A percentile compares a stretch with the other conserved stretches of the same genome.
Evolutionary conservation across 805 yeast genomes (phyloP).

Genomic region (Zygoascus ofunaensis): DNA sequence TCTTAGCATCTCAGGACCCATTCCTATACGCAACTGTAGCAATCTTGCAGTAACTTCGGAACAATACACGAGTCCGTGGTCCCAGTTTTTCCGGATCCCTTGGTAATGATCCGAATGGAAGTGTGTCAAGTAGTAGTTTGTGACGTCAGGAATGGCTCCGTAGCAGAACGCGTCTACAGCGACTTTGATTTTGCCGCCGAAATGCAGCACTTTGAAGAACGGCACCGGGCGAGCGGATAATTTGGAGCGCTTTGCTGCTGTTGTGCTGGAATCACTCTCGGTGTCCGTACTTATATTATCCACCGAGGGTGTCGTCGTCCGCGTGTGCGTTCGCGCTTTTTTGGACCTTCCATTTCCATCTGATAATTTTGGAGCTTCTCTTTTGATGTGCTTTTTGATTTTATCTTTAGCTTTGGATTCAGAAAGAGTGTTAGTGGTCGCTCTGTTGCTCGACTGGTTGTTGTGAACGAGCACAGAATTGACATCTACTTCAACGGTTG

Average conservation of each 20-base stretch:
- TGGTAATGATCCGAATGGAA: conserved; percentile 94
- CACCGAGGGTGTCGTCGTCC: too few relatives aligned
- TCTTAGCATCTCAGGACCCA: conserved; percentile 37
- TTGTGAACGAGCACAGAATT: too few relatives aligned
- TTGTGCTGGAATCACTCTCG: background rate
- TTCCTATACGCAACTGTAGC: conserved; percentile 44
- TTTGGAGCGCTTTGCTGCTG: background rate
- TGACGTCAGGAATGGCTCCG: conserved; percentile 26
- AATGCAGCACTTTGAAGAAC: conserved; percentile 26
- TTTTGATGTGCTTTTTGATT: too few relatives aligned
- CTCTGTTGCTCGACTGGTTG: too few relatives aligned
- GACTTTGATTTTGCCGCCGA: conserved; percentile 19
- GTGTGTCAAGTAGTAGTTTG: conserved; percentile 40
- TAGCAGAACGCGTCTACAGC: conserved; percentile 34
- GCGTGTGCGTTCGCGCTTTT: too few relatives aligned
- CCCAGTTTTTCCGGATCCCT: conserved; percentile 74
- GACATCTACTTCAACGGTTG: too few relatives aligned
- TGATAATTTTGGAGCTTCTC: too few relatives aligned
- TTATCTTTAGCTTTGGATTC: too few relatives aligned
- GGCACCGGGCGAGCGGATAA: conserved; percentile 15
- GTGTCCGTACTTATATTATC: too few relatives aligned
- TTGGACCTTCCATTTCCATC: too few relatives aligned
- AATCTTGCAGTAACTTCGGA: conserved; percentile 60
- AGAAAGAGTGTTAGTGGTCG: too few relatives aligned
- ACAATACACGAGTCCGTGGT: conserved; percentile 60